phyloP scores from a whole-genome alignment of 805 yeast genomes.

The Spathaspora arborariae region DNA sequence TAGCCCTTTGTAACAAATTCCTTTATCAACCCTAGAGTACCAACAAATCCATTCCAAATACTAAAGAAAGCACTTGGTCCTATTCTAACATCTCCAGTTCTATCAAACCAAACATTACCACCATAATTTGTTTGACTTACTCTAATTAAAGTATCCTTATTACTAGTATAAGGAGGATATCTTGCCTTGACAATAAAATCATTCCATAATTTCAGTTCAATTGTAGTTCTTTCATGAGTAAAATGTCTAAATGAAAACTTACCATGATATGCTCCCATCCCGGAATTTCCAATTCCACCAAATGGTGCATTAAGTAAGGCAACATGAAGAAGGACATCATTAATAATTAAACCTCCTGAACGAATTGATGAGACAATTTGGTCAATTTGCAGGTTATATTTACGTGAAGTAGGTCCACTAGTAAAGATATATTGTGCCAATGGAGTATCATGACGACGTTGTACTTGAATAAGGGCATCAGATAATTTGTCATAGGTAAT shows the following conservation, averaged over 20 bases:
- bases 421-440: slow-evolving; percentile 74
- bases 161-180: slow-evolving; percentile 56
- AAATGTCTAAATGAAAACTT: slow-evolving; percentile 49
- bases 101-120: slow-evolving; percentile 36
- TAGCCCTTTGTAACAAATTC: slow-evolving; percentile 9
- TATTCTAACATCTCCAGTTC: slow-evolving; percentile 31
- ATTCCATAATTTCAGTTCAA: slow-evolving; percentile 61
- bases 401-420: slow-evolving; percentile 37
- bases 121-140: slow-evolving; percentile 25
- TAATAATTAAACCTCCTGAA: slow-evolving; percentile 68
- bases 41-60: slow-evolving; percentile 29
- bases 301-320: slow-evolving; percentile 71
- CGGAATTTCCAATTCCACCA: slow-evolving; percentile 88
- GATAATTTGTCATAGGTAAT: slow-evolving; percentile 47
- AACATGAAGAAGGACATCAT: slow-evolving; percentile 71
- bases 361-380: slow-evolving; percentile 50
- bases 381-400: slow-evolving; percentile 42
- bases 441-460: slow-evolving; percentile 63
- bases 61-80: slow-evolving; percentile 34
- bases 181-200: slow-evolving; percentile 58
- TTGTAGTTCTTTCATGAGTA: slow-evolving; percentile 66
- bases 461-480: slow-evolving; percentile 41
- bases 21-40: slow-evolving; percentile 25
- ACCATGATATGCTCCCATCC: slow-evolving; percentile 83
- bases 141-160: slow-evolving; percentile 29